Base-by-base conservation (phyloP, 495 filamentous ascomycete species). In the Hypoxylon fragiforme region DNA sequence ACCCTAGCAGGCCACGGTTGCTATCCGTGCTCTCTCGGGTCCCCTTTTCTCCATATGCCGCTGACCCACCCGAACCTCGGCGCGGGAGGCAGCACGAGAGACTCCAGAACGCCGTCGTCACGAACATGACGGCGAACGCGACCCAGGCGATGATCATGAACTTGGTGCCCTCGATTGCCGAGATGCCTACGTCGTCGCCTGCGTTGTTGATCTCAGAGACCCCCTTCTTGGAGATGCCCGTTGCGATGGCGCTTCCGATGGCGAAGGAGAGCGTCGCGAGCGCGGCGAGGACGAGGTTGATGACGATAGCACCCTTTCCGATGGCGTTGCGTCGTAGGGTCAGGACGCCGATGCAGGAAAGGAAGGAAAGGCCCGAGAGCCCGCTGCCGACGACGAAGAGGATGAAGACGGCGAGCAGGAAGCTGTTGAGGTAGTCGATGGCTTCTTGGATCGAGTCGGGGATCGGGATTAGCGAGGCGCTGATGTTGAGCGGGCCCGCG, bases 361-460 rank as follows among this genome's bases (percentile, higher is more conserved):
- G 34, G 32, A 90, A 67, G 3, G 77, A 70, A 7, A 85, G 55
- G 8, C 81, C 84, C 15, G 81, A 73, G 12, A 85, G 71, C 3
- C 70, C 82, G 28, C 83, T 77, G 2, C 77, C 84, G 7, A 90
- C 73, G 52, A 77, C 79, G 63, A 89, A 89, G 44, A 91, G 68
- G 24, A 88, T 73, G 46, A 85, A 85, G 54, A 82, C 76, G 0
- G 80, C 81, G 18, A 80, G 77, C 32, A 77, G 54, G 13, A 73
- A 65, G 20, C 44, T 52, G 54, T 72, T 74, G 46, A 85, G 64
- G 1, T 76, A 77, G 48, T 83, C 69, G 45, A 91, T 71, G 18
- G 80, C 80, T 30, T 79, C 68, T 57, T 83, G 76, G 53, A 92
- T 77, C 3, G 81, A 70, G n/a, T 75, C 66, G 1, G 85, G 83